Conservation (phyloP, 768 basidiomycete species). For the Amanita jacksonii region DNA sequence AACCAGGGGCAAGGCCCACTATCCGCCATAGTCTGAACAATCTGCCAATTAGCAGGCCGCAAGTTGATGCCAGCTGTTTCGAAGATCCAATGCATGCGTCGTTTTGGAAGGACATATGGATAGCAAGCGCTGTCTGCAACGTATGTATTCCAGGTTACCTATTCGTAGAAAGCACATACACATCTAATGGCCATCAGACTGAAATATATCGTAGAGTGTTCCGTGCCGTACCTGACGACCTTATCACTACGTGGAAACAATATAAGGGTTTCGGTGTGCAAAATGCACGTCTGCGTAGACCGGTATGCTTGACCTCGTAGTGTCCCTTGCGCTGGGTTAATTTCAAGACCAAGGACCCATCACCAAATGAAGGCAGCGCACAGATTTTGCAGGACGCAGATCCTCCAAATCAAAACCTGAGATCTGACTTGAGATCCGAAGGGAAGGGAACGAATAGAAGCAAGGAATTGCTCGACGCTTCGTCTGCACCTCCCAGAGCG, state of each 20-base stretch:
- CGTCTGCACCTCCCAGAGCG: conserved; percentile 22
- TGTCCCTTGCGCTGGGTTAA: conserved; percentile 7
- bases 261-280: conserved; percentile 76
- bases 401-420: conserved; percentile 18
- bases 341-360: conserved; percentile 33
- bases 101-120: conserved; percentile 91
- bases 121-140: conserved; percentile 80
- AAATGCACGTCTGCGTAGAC: conserved; percentile 67
- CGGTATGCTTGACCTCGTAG: conserved; percentile 34
- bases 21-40: conserved; percentile 23
- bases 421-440: conserved; percentile 19
- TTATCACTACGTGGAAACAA: conserved; percentile 91
- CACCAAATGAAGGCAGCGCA: not conserved
- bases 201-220: conserved; percentile 95
- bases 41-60: conserved; percentile 57
- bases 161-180: not conserved
- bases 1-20: not conserved
- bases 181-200: conserved; percentile 44
- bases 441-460: conserved; percentile 15
- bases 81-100: conserved; percentile 80
- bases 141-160: conserved; percentile 34
- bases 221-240: conserved; percentile 87
- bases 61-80: conserved; percentile 68
- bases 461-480: conserved; percentile 23
- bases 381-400: no score